phyloP scores from a whole-genome alignment of 2,329 filamentous ascomycete genomes.

The Coniella vitis region DNA sequence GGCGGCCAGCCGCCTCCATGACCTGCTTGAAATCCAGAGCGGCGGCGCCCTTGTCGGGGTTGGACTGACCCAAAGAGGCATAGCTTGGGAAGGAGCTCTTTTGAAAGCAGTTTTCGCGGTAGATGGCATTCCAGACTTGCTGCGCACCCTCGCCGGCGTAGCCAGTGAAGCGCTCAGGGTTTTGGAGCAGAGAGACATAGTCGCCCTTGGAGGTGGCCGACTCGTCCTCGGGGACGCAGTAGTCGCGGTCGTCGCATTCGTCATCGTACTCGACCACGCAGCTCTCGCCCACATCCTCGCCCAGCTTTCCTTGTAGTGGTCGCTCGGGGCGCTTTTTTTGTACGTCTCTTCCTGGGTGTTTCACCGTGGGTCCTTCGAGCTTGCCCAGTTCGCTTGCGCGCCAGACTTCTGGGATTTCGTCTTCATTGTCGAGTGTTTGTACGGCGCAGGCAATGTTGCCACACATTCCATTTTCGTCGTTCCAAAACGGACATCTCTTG shows the following conservation, averaged over 20 bases:
- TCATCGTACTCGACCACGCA: conserved; percentile 97
- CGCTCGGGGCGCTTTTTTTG: conserved; percentile 64
- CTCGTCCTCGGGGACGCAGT: conserved; percentile 94
- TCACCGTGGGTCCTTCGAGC: conserved; percentile 82
- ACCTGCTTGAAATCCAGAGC: conserved; percentile 56
- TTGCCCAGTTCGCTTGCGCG: conserved; percentile 86
- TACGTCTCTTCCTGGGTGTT: conserved; percentile 71
- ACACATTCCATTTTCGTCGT: conserved; percentile 87
- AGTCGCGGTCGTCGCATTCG: conserved; percentile 93
- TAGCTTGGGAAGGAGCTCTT: conserved; percentile 56
- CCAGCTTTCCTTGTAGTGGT: conserved; percentile 75
- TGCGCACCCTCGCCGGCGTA: conserved; percentile 78
- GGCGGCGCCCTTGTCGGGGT: conserved; percentile 41
- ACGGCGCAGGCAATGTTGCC: conserved; percentile 96
- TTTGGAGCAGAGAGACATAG: conserved; percentile 89
- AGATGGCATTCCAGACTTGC: conserved; percentile 95
- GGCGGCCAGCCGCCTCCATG: conserved; percentile 50
- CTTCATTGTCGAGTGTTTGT: conserved; percentile 89
- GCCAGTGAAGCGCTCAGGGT: conserved; percentile 92
- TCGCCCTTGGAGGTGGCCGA: conserved; percentile 80
- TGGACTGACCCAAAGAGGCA: conserved; percentile 44
- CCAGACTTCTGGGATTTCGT: conserved; percentile 89
- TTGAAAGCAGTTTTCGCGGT: conserved; percentile 93
- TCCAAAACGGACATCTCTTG: conserved; percentile 94
- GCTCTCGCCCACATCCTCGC: conserved; percentile 84